Evolutionary conservation across 257 asterid genomes (phyloP), one percentile per base, ranked within the genome.

Genomic region (Handroanthus guayacan): DNA sequence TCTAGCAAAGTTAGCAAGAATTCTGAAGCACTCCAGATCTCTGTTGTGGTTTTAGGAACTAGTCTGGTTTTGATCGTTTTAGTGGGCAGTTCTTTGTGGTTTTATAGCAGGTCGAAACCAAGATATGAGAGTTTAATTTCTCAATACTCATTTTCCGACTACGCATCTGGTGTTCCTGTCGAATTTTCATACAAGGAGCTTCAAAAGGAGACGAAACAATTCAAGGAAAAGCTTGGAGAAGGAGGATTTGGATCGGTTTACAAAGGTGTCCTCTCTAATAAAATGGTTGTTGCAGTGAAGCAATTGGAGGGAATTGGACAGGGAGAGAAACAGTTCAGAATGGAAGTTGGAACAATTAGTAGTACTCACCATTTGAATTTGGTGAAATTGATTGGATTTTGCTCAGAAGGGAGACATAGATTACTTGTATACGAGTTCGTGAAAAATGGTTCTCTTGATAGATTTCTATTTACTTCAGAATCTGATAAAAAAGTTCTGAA

Each of bases 81-180:
- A 52, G 74, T 78, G 20, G 80, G 84, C 8, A 75, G 81, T n/a
- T 71, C 66, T 63, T 79, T 88, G 83, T 84, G 84, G 86, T 73
- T 90, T 67, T 83, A 79, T 48, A 73, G 56, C 20, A 71, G 82
- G 81, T 48, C 76, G 34, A 92, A 78, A 71, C 77, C 82, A 4
- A 78, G 81, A 57, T 89, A 90, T 62, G 84, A 89, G 44, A 78
- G 87, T 47, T 57, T 86, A 55, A 78, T 83, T 9, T 54, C 89
- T 77, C 88, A 82, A 51, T 83, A 87, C 75, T 83, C 90, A 2
- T 82, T 87, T 72, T 89, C 89, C 6, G 97, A 90, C 81, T 92
- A 92, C 62, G 89, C 97, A 5, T 92, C 97, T 1, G 94, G 93
- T 44, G 91, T 89, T 47, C 97, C 95, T 0, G 89, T 87, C 8